These are phyloP conservation scores for Serendipita indica DNA, from an alignment of 768 basidiomycete species.

Conservation along the genomic window DNA sequence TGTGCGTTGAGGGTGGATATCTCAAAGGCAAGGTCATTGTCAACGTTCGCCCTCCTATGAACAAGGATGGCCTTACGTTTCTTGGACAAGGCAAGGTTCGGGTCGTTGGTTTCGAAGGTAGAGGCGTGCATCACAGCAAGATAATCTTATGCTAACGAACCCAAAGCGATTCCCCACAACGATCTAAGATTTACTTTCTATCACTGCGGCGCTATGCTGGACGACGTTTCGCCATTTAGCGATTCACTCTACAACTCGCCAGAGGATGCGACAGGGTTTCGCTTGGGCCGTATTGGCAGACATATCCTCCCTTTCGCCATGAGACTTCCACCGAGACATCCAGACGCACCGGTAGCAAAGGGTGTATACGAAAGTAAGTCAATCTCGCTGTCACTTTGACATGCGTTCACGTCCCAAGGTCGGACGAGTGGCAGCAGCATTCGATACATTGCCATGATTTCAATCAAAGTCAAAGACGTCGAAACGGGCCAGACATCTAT, in stretches of 20 bases:
- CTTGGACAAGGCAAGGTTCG: conserved; percentile 65
- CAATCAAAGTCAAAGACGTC: conserved; percentile 58
- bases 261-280: conserved; percentile 47
- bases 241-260: conserved; percentile 31
- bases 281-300: conserved; percentile 45
- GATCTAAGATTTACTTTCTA: conserved; percentile 67
- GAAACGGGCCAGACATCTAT: conserved; percentile 49
- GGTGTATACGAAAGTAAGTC: conserved; percentile 37
- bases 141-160: conserved; percentile 14
- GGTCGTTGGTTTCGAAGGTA: conserved; percentile 72
- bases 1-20: conserved; percentile 64
- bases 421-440: conserved; percentile 35
- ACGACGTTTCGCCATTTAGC: conserved; percentile 33
- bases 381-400: not conserved
- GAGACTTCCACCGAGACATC: conserved; percentile 39
- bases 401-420: not conserved
- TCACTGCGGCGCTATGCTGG: conserved; percentile 46
- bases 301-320: conserved; percentile 63
- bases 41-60: conserved; percentile 38
- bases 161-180: conserved; percentile 30
- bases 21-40: conserved; percentile 58
- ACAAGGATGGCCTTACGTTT: conserved; percentile 40
- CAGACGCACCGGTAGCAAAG: conserved; percentile 39
- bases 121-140: conserved; percentile 6
- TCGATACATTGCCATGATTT: conserved; percentile 67